A percentile compares a stretch with the other conserved stretches of the same genome.
Evolutionary conservation across 1,284 basidiomycete genomes (phyloP).

Genomic region (Ceratobasidium sp.): DNA sequence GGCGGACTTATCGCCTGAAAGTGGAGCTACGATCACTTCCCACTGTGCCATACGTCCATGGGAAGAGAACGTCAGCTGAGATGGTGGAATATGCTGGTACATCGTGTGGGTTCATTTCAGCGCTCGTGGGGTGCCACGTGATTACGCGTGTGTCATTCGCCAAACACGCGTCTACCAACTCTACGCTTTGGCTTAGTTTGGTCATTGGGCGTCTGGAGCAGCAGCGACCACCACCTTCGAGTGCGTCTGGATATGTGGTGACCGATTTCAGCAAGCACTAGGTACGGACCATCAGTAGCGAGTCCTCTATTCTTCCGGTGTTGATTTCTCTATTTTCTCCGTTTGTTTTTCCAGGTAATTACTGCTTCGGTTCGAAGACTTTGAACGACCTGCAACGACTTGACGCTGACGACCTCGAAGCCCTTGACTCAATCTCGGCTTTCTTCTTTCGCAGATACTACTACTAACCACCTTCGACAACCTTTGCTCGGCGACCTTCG

Average conservation of each 20-base stretch:
- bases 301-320: slow-evolving; percentile 9
- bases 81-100: neutral
- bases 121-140: slow-evolving; percentile 16
- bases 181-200: slow-evolving; percentile 35
- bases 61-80: neutral
- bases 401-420: slow-evolving; percentile 27
- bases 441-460: slow-evolving; percentile 16
- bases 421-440: slow-evolving; percentile 4
- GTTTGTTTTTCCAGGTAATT: slow-evolving; percentile 34
- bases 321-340: too few relatives aligned
- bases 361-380: slow-evolving; percentile 14
- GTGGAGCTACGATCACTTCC: too few relatives aligned
- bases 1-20: too few relatives aligned
- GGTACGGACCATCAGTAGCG: neutral
- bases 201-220: neutral
- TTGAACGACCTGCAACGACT: slow-evolving; percentile 28
- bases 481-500: slow-evolving; percentile 2
- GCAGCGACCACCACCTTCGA: slow-evolving; percentile 33
- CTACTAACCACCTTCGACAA: slow-evolving; percentile 9
- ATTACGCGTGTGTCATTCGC: neutral
- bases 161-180: slow-evolving; percentile 32
- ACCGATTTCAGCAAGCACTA: neutral
- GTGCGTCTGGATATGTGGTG: slow-evolving; percentile 20
- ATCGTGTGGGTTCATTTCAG: neutral
- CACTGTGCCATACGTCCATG: neutral